Base-by-base conservation (phyloP, 2,329 filamentous ascomycete species). In the Pseudogymnoascus sp. region DNA sequence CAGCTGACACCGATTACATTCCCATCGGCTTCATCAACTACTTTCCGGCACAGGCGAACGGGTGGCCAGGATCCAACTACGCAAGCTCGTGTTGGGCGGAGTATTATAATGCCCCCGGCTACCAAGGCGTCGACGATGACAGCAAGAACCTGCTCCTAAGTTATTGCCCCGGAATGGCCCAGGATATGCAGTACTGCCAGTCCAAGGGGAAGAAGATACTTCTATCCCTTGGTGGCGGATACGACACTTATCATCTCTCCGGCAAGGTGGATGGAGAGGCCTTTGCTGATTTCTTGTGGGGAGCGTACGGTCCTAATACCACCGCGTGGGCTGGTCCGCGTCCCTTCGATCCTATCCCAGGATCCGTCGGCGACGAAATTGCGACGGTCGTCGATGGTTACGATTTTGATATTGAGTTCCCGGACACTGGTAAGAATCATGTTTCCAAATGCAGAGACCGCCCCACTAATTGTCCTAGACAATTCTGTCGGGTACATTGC, bases 41-140 rank as follows among this genome's bases (percentile, higher is more conserved):
- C 3, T 79, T 79, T 66, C 76, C 77, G 11, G 69, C 72, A 5
- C 74, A 78, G 64, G 76, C 72, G 18, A 76, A 79, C 61, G 77
- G 77, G 16, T 72, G 73, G 37, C 75, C 76, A 1, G 76, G 73
- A 1, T 71, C 75, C 37, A 76, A 79, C 66, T 78, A 77, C 63
- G 77, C 76, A 3, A 78, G 78, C 63, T 72, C 75, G 59, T 79
- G 77, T 66, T 74, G 72, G 42, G 67, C 67, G 14, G 65, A 68
- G 12, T 68, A 69, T 0, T 76, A 75, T 59, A 66, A 68, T 1
- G 72, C 71, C 5, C 72, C 75, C 1, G 72, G 75, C 3, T 76
- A 72, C 65, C 69, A 72, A 11, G 72, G 74, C 21, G 67, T 69
- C 2, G 71, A 72, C 49, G 67, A 71, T 7, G 68, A 73, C 0